Evolutionary conservation across 768 basidiomycete species (phyloP).

Genomic region (Rossbeevera mucosa): DNA sequence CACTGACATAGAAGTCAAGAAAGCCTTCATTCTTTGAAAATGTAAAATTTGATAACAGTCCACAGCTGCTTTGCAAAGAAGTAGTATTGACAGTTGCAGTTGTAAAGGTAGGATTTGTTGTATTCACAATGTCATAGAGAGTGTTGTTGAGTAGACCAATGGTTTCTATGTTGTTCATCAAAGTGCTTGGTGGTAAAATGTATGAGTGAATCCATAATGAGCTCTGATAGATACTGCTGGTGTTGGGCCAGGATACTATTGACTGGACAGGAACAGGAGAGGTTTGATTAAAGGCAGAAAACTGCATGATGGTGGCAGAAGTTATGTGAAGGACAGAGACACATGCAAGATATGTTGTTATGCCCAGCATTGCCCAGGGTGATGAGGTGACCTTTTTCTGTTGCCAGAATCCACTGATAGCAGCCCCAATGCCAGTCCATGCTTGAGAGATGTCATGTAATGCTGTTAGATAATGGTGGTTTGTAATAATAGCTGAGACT

Average conservation of each 20-base stretch:
- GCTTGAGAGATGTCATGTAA: constrained; percentile 18
- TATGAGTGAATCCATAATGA: too few species aligned
- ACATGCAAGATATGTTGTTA: constrained; percentile 14
- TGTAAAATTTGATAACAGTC: too few species aligned
- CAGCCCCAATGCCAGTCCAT: constrained; percentile 23
- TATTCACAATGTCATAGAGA: too few species aligned
- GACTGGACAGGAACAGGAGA: neutral
- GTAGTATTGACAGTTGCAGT: too few species aligned
- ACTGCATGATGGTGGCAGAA: constrained; percentile 20
- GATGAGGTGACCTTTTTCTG: constrained; percentile 15
- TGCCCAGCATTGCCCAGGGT: constrained; percentile 6
- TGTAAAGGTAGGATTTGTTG: too few species aligned
- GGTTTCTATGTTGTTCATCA: too few species aligned
- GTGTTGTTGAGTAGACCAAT: too few species aligned
- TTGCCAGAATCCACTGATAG: constrained; percentile 10
- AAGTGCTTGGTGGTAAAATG: too few species aligned
- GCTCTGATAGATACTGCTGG: too few species aligned
- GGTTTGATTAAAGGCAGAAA: constrained; percentile 10
- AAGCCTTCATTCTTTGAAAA: too few species aligned
- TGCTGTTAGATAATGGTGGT: constrained; percentile 12
- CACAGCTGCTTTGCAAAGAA: too few species aligned
- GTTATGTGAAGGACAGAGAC: constrained; percentile 19
- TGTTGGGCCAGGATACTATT: constrained; percentile 6
- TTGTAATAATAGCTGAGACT: neutral
- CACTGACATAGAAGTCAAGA: too few species aligned